Conservation (phyloP, 441 rosid species). For the Erodium texanum region DNA sequence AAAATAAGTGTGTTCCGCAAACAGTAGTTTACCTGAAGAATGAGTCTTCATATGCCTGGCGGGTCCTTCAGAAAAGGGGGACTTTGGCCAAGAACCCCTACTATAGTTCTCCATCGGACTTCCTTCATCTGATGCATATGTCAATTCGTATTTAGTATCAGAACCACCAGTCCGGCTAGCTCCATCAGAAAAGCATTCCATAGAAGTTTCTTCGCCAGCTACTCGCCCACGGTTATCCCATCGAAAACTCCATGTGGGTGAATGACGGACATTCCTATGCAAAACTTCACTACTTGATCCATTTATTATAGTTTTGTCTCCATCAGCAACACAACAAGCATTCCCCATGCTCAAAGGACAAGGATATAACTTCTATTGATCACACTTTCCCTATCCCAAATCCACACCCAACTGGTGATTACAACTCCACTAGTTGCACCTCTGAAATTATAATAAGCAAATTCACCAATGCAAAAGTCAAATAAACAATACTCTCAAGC, state of each 20-base stretch:
- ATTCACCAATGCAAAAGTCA: not conserved
- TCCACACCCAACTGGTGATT: not conserved
- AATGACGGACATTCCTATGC: constrained; percentile 57
- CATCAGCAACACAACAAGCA: constrained; percentile 87
- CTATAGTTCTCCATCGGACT: constrained; percentile 50
- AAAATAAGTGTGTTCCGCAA: not conserved
- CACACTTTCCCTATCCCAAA: not conserved
- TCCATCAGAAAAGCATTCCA: constrained; percentile 66
- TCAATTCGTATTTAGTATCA: constrained; percentile 50
- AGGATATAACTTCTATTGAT: not conserved
- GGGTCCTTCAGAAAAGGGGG: constrained; percentile 52
- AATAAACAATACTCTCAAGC: too few species aligned
- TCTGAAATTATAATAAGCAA: not conserved
- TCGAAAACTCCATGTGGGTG: constrained; percentile 88
- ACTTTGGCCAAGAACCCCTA: constrained; percentile 53
- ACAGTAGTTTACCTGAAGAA: constrained; percentile 42
- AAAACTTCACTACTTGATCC: constrained; percentile 53
- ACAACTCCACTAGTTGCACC: not conserved
- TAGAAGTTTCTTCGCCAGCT: constrained; percentile 85
- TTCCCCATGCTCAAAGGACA: constrained; percentile 59
- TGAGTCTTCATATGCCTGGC: constrained; percentile 33
- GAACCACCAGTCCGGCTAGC: constrained; percentile 44
- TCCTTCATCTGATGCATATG: constrained; percentile 59
- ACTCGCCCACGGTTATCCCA: constrained; percentile 98
- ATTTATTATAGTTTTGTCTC: constrained; percentile 69